Evolutionary conservation across 305 asterid species (phyloP).

Genomic region (Fraxinus sp.): DNA sequence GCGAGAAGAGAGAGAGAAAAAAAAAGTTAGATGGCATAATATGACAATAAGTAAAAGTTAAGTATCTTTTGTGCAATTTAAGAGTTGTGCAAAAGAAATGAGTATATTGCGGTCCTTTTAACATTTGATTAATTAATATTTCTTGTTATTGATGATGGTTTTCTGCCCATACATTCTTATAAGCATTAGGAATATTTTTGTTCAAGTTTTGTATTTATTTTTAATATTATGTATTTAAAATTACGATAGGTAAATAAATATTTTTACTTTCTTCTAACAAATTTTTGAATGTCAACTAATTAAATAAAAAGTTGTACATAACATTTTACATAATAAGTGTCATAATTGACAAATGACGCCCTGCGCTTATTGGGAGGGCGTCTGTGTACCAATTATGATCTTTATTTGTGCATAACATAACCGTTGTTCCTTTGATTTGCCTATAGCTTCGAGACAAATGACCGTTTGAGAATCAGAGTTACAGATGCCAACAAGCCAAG

Average conservation of each 20-base stretch:
- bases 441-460: slow-evolving; percentile 62
- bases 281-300: neutral
- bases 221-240: neutral
- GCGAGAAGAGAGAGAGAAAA: neutral
- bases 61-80: neutral
- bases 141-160: neutral
- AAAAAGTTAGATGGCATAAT: neutral
- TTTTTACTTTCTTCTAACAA: neutral
- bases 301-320: no score
- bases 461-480: slow-evolving; percentile 59
- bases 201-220: neutral
- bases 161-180: neutral
- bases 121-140: neutral
- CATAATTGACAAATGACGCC: no score
- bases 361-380: no score
- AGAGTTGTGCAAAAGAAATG: neutral
- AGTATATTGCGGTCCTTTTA: neutral
- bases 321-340: no score
- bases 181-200: neutral
- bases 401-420: no score
- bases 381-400: no score
- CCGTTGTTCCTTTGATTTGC: neutral
- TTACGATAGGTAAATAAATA: neutral
- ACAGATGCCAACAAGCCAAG: slow-evolving; percentile 56
- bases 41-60: neutral